Evolutionary conservation across 1,139 yeast species (phyloP).

Genomic region (Kurtzmaniella quercitrusa): DNA sequence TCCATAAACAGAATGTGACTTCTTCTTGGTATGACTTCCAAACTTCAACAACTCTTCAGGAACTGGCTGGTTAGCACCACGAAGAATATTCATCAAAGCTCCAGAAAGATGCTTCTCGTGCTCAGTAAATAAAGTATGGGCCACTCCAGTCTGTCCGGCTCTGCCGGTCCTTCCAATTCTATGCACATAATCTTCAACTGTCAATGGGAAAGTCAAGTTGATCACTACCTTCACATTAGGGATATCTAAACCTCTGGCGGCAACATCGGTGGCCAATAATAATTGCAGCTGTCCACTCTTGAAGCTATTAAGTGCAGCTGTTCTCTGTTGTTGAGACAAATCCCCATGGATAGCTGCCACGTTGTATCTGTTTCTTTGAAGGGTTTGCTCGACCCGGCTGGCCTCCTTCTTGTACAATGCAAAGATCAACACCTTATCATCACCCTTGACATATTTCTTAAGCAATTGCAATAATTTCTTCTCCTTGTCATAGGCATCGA

Average conservation of each 20-base stretch:
- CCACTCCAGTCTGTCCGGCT: slow-evolving; percentile 93
- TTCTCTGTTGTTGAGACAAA: slow-evolving; percentile 86
- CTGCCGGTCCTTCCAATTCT: slow-evolving; percentile 98
- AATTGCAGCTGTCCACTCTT: slow-evolving; percentile 75
- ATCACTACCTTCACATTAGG: slow-evolving; percentile 96
- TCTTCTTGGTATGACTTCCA: slow-evolving; percentile 97
- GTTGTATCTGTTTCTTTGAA: slow-evolving; percentile 67
- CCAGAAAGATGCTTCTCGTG: slow-evolving; percentile 97
- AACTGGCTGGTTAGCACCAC: slow-evolving; percentile 92
- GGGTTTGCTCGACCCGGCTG: slow-evolving; percentile 74
- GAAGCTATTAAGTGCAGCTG: slow-evolving; percentile 79
- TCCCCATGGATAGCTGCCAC: slow-evolving; percentile 98
- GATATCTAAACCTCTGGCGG: slow-evolving; percentile 97
- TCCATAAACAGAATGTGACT: slow-evolving; percentile 94
- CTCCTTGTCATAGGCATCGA: slow-evolving; percentile 82
- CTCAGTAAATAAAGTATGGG: slow-evolving; percentile 93
- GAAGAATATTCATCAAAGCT: slow-evolving; percentile 82
- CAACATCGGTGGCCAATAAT: slow-evolving; percentile 95
- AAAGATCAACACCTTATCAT: slow-evolving; percentile 83
- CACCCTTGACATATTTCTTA: slow-evolving; percentile 68
- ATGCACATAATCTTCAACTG: slow-evolving; percentile 97
- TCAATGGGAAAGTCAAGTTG: slow-evolving; percentile 93
- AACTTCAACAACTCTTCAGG: slow-evolving; percentile 95
- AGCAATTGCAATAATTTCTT: slow-evolving; percentile 66
- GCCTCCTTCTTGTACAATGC: slow-evolving; percentile 98